Base-by-base conservation (phyloP, 371 early-diverging fungal species). In the Funneliformis caledonium region DNA sequence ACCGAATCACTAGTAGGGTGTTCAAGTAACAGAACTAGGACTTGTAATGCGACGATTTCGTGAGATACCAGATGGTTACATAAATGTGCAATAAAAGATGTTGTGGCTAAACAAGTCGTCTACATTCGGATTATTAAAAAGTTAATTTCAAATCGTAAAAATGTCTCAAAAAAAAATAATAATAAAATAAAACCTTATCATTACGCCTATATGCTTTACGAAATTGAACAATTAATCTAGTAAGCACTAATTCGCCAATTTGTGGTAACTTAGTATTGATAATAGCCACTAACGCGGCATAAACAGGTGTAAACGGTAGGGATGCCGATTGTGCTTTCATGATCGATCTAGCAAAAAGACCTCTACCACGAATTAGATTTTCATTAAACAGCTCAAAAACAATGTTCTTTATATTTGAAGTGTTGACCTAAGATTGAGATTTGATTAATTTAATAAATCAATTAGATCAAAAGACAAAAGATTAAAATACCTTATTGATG, bases 1-100 rank as follows among this genome's bases (percentile, higher is more conserved):
- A 99, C 97, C 42, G 97, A 96, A 87, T 99, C 98, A 81, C 97
- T 96, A 0, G 99, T 99, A 4, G 98, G 97, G 26, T 92, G 90
- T 84, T 97, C 97, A 42, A 98, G 87, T 48, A 98, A 87, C 50
- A 98, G 85, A 2, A 92, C 90, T 67, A 98, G 85, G 22, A 97
- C 91, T 84, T 98, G 94, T 79, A 98, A 89, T 0, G 96, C 95
- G 26, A 98, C 83, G 61, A 98, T 90, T 83, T 98, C 98, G 83
- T 97, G 92, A 0, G 91, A 94, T 8, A 99, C 93, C 33, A 92
- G 87, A 80, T 99, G 99, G 84, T 98, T 98, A 16, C 95, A 93
- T 61, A 99, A 86, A 82, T 98, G 98, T 1, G 97, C 97, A 68
- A 99, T 87, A 82, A 99, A 98, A 79, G 91, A 93, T 22, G 94